Conservation (phyloP, 176 grass and related monocot genomes). For the Triticum dicoccoides region DNA sequence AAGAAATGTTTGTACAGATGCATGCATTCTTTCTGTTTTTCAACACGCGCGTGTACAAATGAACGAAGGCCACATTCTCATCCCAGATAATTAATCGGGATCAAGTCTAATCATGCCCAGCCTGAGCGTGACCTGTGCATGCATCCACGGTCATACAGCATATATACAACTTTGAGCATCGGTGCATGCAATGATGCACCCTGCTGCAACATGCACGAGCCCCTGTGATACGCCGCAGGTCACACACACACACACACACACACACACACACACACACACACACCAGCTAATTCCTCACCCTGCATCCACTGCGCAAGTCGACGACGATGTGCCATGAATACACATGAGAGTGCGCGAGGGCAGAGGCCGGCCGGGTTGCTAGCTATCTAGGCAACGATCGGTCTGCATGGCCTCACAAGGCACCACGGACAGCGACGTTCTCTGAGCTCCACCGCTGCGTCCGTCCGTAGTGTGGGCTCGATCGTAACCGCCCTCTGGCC, state of each 20-base stretch:
- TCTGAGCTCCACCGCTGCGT: background rate
- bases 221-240: constrained; percentile 22
- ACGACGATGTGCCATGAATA: background rate
- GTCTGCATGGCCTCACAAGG: constrained; percentile 47
- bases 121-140: background rate
- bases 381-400: background rate
- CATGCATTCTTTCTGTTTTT: too few species aligned
- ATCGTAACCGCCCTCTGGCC: constrained; percentile 45
- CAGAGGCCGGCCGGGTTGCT: background rate
- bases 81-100: background rate
- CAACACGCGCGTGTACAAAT: too few species aligned
- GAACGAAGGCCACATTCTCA: background rate
- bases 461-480: background rate
- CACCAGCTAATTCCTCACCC: background rate
- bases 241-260: background rate
- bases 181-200: constrained; percentile 33
- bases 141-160: background rate
- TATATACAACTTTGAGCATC: background rate
- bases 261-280: too few species aligned
- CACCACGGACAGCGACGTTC: constrained; percentile 34
- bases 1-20: too few species aligned
- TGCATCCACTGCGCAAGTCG: constrained; percentile 1
- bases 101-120: background rate
- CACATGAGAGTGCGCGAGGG: background rate
- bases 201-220: constrained; percentile 27